Conservation (phyloP, 2,329 filamentous ascomycete species). For the Fusarium sp. region DNA sequence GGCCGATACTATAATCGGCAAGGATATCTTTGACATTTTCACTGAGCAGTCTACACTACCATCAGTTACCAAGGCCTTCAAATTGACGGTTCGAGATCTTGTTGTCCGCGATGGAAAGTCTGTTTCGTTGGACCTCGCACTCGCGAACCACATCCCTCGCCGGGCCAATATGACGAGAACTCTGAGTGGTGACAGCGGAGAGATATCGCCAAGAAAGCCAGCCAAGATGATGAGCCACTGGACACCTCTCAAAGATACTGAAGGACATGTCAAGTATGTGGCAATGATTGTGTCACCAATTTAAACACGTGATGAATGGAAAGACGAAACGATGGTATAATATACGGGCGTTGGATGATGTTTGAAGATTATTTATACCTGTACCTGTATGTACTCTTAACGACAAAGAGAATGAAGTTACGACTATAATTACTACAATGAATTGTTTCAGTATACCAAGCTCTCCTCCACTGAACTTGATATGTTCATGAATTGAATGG, state of each 20-base stretch:
- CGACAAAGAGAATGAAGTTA: constrained; percentile 34
- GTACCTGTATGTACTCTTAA: constrained; percentile 28
- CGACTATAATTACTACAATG: constrained; percentile 12
- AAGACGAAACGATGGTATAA: neutral
- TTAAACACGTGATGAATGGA: neutral
- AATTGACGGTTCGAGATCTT: constrained; percentile 53
- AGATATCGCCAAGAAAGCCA: constrained; percentile 28
- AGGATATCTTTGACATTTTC: constrained; percentile 66
- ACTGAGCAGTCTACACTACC: constrained; percentile 56
- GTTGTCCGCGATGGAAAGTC: constrained; percentile 50
- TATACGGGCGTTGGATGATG: neutral
- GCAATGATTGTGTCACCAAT: constrained; percentile 36
- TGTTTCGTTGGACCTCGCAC: constrained; percentile 44
- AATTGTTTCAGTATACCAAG: neutral
- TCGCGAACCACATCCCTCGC: constrained; percentile 42
- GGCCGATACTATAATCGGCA: constrained; percentile 51
- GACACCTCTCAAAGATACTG: constrained; percentile 40
- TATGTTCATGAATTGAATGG: neutral
- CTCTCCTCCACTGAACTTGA: neutral
- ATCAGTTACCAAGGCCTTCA: constrained; percentile 56
- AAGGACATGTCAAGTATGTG: constrained; percentile 41
- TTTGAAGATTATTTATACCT: constrained; percentile 23
- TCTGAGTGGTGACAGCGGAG: constrained; percentile 24
- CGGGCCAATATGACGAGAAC: constrained; percentile 36
- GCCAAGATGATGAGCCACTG: constrained; percentile 44